Evolutionary conservation across 371 early-diverging fungal species (phyloP).

Genomic region (Gilbertella persicaria): DNA sequence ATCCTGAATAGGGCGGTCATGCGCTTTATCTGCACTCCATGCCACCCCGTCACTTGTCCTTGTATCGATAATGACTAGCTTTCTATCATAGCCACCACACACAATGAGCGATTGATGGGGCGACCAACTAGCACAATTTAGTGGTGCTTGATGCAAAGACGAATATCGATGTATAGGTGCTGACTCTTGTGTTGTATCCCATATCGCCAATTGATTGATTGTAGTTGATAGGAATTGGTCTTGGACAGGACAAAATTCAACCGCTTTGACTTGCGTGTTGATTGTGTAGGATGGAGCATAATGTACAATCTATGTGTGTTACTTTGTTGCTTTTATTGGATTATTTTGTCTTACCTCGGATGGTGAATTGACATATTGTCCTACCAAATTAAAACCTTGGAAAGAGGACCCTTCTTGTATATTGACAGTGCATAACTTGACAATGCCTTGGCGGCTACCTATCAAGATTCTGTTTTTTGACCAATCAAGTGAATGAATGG

Average conservation of each 20-base stretch:
- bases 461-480: slow-evolving; percentile 28
- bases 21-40: slow-evolving; percentile 33
- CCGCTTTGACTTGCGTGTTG: slow-evolving; percentile 29
- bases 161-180: slow-evolving; percentile 9
- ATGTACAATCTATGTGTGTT: background rate
- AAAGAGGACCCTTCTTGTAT: background rate
- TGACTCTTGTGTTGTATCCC: slow-evolving; percentile 29
- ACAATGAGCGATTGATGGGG: slow-evolving; percentile 34
- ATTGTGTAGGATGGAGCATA: slow-evolving; percentile 9
- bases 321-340: background rate
- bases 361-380: slow-evolving; percentile 21
- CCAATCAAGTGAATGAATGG: slow-evolving; percentile 41
- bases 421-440: slow-evolving; percentile 20
- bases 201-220: slow-evolving; percentile 20
- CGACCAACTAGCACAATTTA: slow-evolving; percentile 40
- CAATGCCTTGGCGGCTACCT: slow-evolving; percentile 21
- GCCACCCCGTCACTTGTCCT: slow-evolving; percentile 16
- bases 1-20: slow-evolving; percentile 52
- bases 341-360: slow-evolving; percentile 8
- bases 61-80: slow-evolving; percentile 29
- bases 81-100: slow-evolving; percentile 24
- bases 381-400: slow-evolving; percentile 10
- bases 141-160: background rate
- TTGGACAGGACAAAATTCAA: slow-evolving; percentile 22
- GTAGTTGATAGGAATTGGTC: slow-evolving; percentile 21